Evolutionary conservation across 768 basidiomycete species (phyloP), one percentile per base, ranked within the genome.

Genomic region (Lentinula sp.): DNA sequence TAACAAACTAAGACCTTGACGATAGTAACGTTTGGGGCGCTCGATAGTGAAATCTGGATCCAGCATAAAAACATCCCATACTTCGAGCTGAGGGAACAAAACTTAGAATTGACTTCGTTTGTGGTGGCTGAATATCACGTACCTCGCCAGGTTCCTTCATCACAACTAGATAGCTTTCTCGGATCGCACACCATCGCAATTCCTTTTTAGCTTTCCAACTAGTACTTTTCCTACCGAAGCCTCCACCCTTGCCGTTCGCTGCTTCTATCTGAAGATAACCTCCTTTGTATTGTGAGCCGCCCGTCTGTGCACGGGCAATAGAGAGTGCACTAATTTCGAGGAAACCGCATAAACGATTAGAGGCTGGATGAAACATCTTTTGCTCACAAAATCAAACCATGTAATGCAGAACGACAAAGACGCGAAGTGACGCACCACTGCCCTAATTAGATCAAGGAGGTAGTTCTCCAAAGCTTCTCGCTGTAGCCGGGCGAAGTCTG

Each of bases 311-410:
- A 18, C 95, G 81, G 9, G 84, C 70, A 61, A 98, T 84, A 8
- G 89, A 95, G 31, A 98, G 76, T 1, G 95, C 87, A 48, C 91
- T 95, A 48, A 98, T 81, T 72, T 99, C 97, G 51, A 99, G 81
- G 73, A 98, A 99, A 5, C 87, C 87, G 45, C 88, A 86, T 0
- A 99, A 75, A 37, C 95, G 85, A 68, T 98, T 98, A 1, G 93
- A 83, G 21, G 93, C 86, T 1, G 95, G 93, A 67, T 95, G 93
- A 73, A 96, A 97, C 91, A 98, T 97, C 95, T 96, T 16, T 39
- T 16, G 18, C 15, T 61, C 5, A 28, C 45, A 43, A 7, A 57
- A 61, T 15, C 53, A 61, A 23, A 6, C 42, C 42, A 43, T 43
- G 42, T 15, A 18, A 15, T 42, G 34, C 1, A 10, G 46, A 54